These are phyloP conservation scores for Glutinoglossum americanum DNA, from an alignment of 495 filamentous ascomycete genomes.

Conservation along the genomic window DNA sequence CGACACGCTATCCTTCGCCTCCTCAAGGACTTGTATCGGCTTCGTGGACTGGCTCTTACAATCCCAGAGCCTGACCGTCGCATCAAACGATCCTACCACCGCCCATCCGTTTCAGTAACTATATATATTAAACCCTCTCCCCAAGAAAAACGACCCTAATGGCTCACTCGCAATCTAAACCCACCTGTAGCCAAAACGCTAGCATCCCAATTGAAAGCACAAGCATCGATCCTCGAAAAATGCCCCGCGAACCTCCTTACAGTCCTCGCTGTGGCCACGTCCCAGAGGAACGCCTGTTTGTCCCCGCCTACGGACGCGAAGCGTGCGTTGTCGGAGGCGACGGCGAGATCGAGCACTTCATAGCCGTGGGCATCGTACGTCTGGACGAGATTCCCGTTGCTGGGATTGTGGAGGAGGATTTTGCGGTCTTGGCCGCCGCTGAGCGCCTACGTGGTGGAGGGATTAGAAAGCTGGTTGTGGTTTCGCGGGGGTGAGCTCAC, in stretches of 20 bases:
- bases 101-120: too few species aligned
- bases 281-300: constrained; percentile 79
- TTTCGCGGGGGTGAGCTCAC: constrained; percentile 7
- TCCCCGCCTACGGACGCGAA: constrained; percentile 77
- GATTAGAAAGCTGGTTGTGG: constrained; percentile 19
- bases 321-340: constrained; percentile 53
- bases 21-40: constrained; percentile 55
- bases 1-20: constrained; percentile 59
- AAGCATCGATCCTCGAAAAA: constrained; percentile 48
- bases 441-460: constrained; percentile 37
- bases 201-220: constrained; percentile 49
- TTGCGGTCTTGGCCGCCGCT: constrained; percentile 71
- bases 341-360: constrained; percentile 60
- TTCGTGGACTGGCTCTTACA: constrained; percentile 34
- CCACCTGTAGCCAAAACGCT: constrained; percentile 42
- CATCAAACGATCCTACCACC: constrained; percentile 46
- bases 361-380: constrained; percentile 79
- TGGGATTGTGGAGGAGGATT: constrained; percentile 47
- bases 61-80: constrained; percentile 78
- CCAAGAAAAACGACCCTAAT: too few species aligned
- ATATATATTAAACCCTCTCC: too few species aligned
- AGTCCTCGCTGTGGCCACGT: constrained; percentile 59
- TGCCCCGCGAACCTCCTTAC: constrained; percentile 56
- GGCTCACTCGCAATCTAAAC: too few species aligned
- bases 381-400: constrained; percentile 40